phyloP scores from a whole-genome alignment of 2,329 filamentous ascomycete genomes.

The Xylariaceae sp. region DNA sequence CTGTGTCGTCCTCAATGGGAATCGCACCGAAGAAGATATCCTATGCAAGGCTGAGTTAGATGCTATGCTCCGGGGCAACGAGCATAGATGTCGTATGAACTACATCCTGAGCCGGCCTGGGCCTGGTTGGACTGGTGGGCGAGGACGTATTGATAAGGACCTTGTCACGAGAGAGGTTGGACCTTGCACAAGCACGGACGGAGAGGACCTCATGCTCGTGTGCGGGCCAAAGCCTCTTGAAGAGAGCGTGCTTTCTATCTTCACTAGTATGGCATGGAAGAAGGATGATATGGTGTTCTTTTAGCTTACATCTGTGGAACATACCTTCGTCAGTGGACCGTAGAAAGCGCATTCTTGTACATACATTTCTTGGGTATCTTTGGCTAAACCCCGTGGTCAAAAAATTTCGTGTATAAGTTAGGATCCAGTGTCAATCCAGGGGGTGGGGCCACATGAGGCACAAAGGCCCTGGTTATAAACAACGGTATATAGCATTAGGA shows the following conservation, averaged over 20 bases:
- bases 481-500: too few relatives aligned
- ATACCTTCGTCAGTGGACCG: too few relatives aligned
- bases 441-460: too few relatives aligned
- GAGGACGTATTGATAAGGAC: conserved; percentile 69
- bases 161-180: conserved; percentile 67
- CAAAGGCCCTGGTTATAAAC: too few relatives aligned
- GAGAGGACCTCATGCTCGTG: conserved; percentile 71
- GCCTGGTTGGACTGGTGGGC: conserved; percentile 70
- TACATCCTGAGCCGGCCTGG: conserved; percentile 72
- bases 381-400: too few relatives aligned
- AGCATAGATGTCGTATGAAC: conserved; percentile 66
- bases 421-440: too few relatives aligned
- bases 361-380: too few relatives aligned
- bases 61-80: conserved; percentile 58
- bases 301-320: conserved; percentile 45
- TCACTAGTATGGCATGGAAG: conserved; percentile 69
- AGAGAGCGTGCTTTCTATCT: conserved; percentile 60
- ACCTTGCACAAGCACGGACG: conserved; percentile 43
- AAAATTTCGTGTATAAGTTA: too few relatives aligned
- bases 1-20: conserved; percentile 81
- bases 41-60: conserved; percentile 79
- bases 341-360: too few relatives aligned
- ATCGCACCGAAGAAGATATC: conserved; percentile 81
- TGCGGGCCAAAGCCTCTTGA: conserved; percentile 83
- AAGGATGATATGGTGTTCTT: conserved; percentile 80